Percentiles rank a stretch among this genome's conserved stretches.
phyloP scores from a whole-genome alignment of 2,329 filamentous ascomycete genomes.

The Albophoma yamanashiensis region DNA sequence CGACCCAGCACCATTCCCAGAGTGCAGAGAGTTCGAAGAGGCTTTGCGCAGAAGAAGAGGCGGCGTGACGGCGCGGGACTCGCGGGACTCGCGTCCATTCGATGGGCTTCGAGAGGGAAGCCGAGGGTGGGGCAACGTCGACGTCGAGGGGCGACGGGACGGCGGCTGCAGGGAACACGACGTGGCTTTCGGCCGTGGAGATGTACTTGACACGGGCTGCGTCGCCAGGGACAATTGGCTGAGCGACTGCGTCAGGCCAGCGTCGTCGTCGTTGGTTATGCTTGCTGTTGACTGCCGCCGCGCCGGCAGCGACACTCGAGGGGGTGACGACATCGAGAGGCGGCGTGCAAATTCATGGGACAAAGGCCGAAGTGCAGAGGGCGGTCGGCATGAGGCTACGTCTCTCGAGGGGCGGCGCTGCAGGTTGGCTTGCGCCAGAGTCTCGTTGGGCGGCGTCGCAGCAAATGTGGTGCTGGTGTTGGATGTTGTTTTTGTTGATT shows the following conservation, averaged over 20 bases:
- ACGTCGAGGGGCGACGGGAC: slow-evolving; percentile 21
- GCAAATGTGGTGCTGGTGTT: neutral
- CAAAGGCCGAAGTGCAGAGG: neutral
- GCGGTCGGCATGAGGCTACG: neutral
- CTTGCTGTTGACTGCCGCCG: slow-evolving; percentile 21
- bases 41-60: slow-evolving; percentile 42
- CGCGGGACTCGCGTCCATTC: slow-evolving; percentile 29
- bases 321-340: neutral
- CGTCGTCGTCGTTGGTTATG: slow-evolving; percentile 16
- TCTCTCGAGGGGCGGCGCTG: neutral
- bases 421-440: neutral
- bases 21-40: slow-evolving; percentile 46
- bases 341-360: neutral
- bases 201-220: slow-evolving; percentile 13
- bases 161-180: slow-evolving; percentile 25
- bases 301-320: slow-evolving; percentile 12
- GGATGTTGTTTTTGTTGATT: neutral
- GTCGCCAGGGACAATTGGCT: slow-evolving; percentile 32
- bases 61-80: slow-evolving; percentile 37
- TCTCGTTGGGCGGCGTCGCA: neutral
- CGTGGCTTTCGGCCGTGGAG: slow-evolving; percentile 16
- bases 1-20: slow-evolving; percentile 28
- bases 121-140: slow-evolving; percentile 26
- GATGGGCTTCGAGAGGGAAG: slow-evolving; percentile 31
- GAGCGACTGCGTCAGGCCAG: slow-evolving; percentile 29